Conservation (phyloP, 768 basidiomycete genomes). For the Mycena vulgaris region DNA sequence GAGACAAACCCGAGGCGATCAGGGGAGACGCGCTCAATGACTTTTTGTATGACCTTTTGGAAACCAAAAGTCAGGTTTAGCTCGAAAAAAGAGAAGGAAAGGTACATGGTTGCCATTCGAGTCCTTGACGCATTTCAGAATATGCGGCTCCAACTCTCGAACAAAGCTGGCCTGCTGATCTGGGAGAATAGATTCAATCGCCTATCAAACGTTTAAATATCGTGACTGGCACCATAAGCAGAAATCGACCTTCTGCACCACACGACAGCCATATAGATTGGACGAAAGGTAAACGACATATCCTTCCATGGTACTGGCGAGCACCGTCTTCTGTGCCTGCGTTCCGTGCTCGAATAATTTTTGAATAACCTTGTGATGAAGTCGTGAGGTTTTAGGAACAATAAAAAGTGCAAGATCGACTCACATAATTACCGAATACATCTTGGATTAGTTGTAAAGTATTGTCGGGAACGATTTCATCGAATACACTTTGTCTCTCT, state of each 20-base stretch:
- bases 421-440: conserved; percentile 96
- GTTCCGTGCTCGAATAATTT: conserved; percentile 93
- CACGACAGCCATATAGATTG: conserved; percentile 97
- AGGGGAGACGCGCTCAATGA: conserved; percentile 85
- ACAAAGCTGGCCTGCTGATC: conserved; percentile 87
- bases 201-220: conserved; percentile 59
- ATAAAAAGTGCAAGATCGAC: conserved; percentile 43
- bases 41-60: conserved; percentile 85
- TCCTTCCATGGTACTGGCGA: conserved; percentile 83
- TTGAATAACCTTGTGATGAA: conserved; percentile 86
- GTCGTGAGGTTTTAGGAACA: conserved; percentile 17
- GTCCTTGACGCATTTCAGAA: conserved; percentile 90
- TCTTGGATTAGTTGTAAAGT: conserved; percentile 87
- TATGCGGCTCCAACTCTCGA: conserved; percentile 82
- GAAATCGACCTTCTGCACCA: conserved; percentile 86
- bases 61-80: conserved; percentile 16
- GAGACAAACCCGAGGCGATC: conserved; percentile 84
- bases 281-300: conserved; percentile 83
- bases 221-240: neutral
- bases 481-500: conserved; percentile 85
- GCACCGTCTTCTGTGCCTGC: conserved; percentile 76
- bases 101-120: conserved; percentile 95
- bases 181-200: conserved; percentile 84
- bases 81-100: neutral
- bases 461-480: conserved; percentile 88